Conservation (phyloP, 2,329 filamentous ascomycete genomes). For the Myriangium duriaei region DNA sequence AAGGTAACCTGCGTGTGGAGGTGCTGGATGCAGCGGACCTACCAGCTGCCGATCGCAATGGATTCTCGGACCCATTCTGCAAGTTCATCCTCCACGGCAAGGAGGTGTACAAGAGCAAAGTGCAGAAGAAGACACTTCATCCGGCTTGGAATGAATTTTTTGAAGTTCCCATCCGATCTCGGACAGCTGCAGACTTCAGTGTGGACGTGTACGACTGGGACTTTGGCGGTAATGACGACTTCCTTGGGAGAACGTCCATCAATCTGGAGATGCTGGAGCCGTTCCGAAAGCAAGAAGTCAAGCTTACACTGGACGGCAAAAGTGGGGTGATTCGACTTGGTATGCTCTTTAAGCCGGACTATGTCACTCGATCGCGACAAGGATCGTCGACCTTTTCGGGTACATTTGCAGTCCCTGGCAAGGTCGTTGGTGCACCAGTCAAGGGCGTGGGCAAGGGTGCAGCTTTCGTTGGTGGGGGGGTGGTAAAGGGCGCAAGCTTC, state of each 20-base stretch:
- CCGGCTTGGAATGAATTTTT: slow-evolving; percentile 96
- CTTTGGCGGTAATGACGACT: slow-evolving; percentile 88
- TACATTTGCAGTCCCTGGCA: slow-evolving; percentile 74
- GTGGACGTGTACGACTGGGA: slow-evolving; percentile 91
- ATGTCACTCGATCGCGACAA: slow-evolving; percentile 73
- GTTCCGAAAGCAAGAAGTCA: slow-evolving; percentile 66
- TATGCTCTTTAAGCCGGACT: slow-evolving; percentile 84
- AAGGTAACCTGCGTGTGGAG: slow-evolving; percentile 89
- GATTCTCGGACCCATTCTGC: slow-evolving; percentile 93
- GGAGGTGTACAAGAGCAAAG: slow-evolving; percentile 89
- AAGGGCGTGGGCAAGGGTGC: slow-evolving; percentile 76
- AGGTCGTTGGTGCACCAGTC: slow-evolving; percentile 89
- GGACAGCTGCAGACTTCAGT: slow-evolving; percentile 71
- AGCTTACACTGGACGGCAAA: slow-evolving; percentile 70
- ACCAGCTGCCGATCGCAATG: slow-evolving; percentile 90
- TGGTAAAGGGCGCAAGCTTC: slow-evolving; percentile 84
- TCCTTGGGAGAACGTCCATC: slow-evolving; percentile 65
- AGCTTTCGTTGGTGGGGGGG: slow-evolving; percentile 58
- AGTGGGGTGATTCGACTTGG: slow-evolving; percentile 72
- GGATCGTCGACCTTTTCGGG: slow-evolving; percentile 88
- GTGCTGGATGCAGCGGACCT: slow-evolving; percentile 75
- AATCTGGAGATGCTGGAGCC: slow-evolving; percentile 72
- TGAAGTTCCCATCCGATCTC: slow-evolving; percentile 67
- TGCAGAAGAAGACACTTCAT: slow-evolving; percentile 90
- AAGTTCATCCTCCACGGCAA: slow-evolving; percentile 84